Base-by-base conservation (phyloP, 768 basidiomycete species). In the Lactifluus volemus region DNA sequence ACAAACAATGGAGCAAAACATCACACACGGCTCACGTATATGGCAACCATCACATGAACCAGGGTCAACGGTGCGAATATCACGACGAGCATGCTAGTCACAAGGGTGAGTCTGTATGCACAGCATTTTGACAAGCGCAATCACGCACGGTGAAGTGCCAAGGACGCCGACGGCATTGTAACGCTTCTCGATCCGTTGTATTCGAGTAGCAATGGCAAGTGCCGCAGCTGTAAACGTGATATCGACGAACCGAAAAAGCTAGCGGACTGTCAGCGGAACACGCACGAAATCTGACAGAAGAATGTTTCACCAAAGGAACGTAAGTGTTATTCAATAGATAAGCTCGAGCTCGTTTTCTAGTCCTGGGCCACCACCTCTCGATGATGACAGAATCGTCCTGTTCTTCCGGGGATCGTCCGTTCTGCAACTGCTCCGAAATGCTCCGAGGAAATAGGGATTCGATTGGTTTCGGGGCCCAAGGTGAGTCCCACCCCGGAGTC, bases 221-320 rank as follows among this genome's bases (percentile, higher is more conserved):
- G 89, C 87, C 44, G 85, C 79, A 15, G 85, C 81, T 12, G 88
- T 93, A 67, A 94, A 88, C 9, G 85, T 77, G 65, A 96, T 85
- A 69, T 94, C 94, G 70, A 86, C 80, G 66, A 91, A 79, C 55
- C 92, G 87, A 71, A 93, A 91, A 42, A 94, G 77, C 91, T 93
- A 65, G 52, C 48, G 63, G 29, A 45, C 53, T 5, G 32, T 61
- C 36, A 56, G 51, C 14, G 11, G 36, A 48, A 5, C n/a, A 11
- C 5, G 36, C 34, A 4, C 47, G 44, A 50, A 32, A 21, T 32
- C 32, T 38, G 45, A n/a, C 10, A 14, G 41, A 41, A 36, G 39
- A 53, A 25, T 25, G 72, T 3, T 82, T 55, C 66, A 91, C 91
- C 75, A 93, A 69, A 53, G 91, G 91, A 54, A 90, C 86, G 70